These are phyloP conservation scores for Dactylellina parvicollis DNA, from an alignment of 2,329 filamentous ascomycete genomes.

Conservation along the genomic window DNA sequence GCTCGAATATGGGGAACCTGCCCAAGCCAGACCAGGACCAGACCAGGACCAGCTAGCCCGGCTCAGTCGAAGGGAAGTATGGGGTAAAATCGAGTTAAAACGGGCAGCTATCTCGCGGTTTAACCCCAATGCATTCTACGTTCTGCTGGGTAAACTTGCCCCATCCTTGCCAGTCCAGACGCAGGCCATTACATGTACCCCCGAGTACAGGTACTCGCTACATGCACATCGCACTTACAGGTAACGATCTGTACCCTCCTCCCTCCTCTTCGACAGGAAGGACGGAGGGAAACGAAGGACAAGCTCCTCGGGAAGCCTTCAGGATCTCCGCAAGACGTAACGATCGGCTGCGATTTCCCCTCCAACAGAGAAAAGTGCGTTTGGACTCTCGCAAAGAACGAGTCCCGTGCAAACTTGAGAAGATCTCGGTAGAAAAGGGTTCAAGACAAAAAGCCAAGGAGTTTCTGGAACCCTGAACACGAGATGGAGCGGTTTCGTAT, in stretches of 20 bases:
- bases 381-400: not conserved
- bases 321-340: not conserved
- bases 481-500: not conserved
- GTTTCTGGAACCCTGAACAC: not conserved
- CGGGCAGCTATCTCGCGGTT: slow-evolving; percentile 10
- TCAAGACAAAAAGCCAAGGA: not conserved
- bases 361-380: not conserved
- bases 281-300: not conserved
- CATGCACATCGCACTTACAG: slow-evolving; percentile 1
- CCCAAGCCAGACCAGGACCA: not conserved
- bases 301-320: not conserved
- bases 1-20: slow-evolving; percentile 4
- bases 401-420: slow-evolving; percentile 1
- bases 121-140: slow-evolving; percentile 19
- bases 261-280: not conserved
- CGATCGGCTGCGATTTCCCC: slow-evolving; percentile 14
- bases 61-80: slow-evolving; percentile 12
- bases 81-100: slow-evolving; percentile 28
- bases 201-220: not conserved
- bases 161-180: slow-evolving; percentile 10
- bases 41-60: not conserved
- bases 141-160: slow-evolving; percentile 25
- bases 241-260: not conserved
- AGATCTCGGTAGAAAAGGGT: not conserved
- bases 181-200: not conserved